Conservation (phyloP, 2,329 filamentous ascomycete genomes). For the Claviceps lovelessii region DNA sequence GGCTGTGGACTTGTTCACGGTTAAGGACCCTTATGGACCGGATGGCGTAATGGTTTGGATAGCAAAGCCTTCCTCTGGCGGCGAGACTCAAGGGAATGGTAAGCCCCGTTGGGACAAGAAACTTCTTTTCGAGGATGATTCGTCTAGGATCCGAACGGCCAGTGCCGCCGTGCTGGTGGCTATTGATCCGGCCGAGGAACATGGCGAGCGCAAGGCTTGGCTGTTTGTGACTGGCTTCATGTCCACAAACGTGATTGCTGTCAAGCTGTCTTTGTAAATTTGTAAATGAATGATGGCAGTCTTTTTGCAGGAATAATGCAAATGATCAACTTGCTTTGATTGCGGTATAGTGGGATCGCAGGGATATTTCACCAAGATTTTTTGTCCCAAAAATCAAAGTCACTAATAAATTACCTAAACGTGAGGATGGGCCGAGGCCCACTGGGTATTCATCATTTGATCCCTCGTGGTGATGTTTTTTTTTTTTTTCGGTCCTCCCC, state of each 20-base stretch:
- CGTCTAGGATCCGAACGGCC: constrained; percentile 30
- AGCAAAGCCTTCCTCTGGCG: constrained; percentile 5
- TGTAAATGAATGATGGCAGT: too few species aligned
- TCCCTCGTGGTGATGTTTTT: too few species aligned
- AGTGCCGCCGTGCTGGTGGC: constrained; percentile 39
- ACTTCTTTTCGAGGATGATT: constrained; percentile 45
- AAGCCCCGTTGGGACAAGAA: constrained; percentile 25
- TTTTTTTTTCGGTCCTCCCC: too few species aligned
- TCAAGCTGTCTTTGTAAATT: constrained; percentile 33
- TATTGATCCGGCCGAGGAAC: constrained; percentile 31
- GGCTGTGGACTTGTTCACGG: constrained; percentile 21
- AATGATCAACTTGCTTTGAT: too few species aligned
- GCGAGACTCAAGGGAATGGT: background rate
- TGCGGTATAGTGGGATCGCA: too few species aligned
- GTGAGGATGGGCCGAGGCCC: too few species aligned
- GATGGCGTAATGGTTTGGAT: constrained; percentile 35
- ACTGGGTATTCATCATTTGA: too few species aligned
- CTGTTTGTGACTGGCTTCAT: constrained; percentile 43
- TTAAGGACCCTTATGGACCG: constrained; percentile 20
- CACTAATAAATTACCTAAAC: too few species aligned
- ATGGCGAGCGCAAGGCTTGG: constrained; percentile 35
- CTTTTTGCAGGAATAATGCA: too few species aligned
- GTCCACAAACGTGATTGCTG: constrained; percentile 32
- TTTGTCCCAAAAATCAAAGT: too few species aligned
- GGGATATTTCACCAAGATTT: too few species aligned